A percentile compares a stretch with the other conserved stretches of the same genome.
Conservation (phyloP, 2,329 filamentous ascomycete species). For the Ophiostoma sp. region DNA sequence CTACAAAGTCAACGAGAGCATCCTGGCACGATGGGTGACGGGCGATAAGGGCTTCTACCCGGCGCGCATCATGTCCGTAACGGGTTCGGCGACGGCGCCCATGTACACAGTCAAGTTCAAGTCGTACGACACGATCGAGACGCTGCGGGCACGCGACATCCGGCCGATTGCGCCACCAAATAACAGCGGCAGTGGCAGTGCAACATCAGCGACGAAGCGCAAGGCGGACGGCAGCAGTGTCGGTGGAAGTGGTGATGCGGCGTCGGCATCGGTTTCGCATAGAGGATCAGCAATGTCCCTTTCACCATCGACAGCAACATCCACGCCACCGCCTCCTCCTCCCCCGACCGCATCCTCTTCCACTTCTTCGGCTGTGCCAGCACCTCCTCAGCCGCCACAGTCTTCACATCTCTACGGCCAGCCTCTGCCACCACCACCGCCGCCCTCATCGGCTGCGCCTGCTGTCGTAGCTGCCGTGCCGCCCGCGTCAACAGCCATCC, state of each 20-base stretch:
- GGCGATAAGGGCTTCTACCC: conserved; percentile 90
- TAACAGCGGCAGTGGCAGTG: not conserved
- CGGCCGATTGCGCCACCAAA: conserved; percentile 59
- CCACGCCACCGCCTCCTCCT: conserved; percentile 2
- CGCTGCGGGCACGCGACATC: conserved; percentile 77
- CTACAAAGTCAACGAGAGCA: conserved; percentile 85
- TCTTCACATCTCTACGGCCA: not conserved
- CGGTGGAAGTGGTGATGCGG: conserved; percentile 38
- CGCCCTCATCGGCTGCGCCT: conserved; percentile 26
- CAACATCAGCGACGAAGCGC: conserved; percentile 55
- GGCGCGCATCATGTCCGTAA: conserved; percentile 89
- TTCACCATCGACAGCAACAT: not conserved
- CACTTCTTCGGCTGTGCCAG: conserved; percentile 36
- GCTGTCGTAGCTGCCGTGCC: not conserved
- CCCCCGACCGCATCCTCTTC: not conserved
- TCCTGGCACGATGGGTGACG: conserved; percentile 86
- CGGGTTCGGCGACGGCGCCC: conserved; percentile 84
- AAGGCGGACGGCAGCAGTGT: conserved; percentile 74
- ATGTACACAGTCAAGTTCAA: conserved; percentile 97
- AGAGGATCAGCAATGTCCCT: not conserved
- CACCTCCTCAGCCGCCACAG: conserved; percentile 38
- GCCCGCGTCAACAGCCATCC: not conserved
- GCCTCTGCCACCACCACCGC: conserved; percentile 2
- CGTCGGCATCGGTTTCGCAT: conserved; percentile 36
- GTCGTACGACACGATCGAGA: conserved; percentile 83